These are phyloP conservation scores for Avena sativa DNA, from an alignment of 176 grass and related monocot species.

Conservation along the genomic window DNA sequence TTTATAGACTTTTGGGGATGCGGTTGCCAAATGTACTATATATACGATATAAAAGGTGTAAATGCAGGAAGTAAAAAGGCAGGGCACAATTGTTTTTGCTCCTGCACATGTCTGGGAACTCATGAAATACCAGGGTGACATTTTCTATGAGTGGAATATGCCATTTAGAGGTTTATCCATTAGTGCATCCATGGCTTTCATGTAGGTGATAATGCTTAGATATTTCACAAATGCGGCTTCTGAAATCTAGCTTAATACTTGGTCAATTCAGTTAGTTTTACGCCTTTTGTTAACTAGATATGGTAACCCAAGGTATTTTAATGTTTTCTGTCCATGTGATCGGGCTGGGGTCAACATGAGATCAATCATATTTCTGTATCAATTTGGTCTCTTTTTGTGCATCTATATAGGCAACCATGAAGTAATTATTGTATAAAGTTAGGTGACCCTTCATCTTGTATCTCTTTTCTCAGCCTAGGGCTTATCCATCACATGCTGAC, in stretches of 20 bases:
- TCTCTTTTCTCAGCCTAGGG: conserved; percentile 60
- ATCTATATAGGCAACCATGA: not conserved
- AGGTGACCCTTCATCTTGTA: conserved; percentile 7
- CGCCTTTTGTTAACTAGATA: not conserved
- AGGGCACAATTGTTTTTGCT: not conserved
- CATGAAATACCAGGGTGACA: not conserved
- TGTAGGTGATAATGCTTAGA: not conserved
- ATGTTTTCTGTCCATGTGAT: not conserved
- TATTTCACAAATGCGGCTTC: not conserved
- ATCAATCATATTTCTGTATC: conserved; percentile 3
- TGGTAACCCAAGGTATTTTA: not conserved
- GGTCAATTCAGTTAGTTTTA: not conserved
- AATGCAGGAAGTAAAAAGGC: not conserved
- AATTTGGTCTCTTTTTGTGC: not conserved
- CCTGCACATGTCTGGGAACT: not conserved
- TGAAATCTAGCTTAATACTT: conserved; percentile 23
- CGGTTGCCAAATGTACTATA: not conserved
- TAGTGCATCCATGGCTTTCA: not conserved
- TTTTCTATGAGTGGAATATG: conserved; percentile 11
- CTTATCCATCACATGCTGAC: conserved; percentile 67
- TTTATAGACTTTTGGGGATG: conserved; percentile 1
- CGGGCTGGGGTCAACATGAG: conserved; percentile 20
- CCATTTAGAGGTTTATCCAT: not conserved
- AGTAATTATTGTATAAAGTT: conserved; percentile 15
- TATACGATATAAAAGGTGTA: not conserved